Base-by-base conservation (phyloP, 225 moss, liverwort and hornwort species). In the Pseudisothecium myosuroides region DNA sequence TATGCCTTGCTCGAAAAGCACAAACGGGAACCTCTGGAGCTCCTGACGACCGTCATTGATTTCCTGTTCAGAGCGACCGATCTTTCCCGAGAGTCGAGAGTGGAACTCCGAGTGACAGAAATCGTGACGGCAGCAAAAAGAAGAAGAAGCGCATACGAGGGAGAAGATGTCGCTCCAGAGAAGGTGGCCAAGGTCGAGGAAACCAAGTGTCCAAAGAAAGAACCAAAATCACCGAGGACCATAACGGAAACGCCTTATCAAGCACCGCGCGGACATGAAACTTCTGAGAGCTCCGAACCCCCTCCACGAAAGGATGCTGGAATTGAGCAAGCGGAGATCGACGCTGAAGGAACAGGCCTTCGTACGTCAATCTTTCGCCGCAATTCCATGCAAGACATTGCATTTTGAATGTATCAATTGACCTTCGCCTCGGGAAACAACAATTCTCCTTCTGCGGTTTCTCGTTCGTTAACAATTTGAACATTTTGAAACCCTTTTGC, bases 1-100 rank as follows among this genome's bases (percentile, higher is more conserved):
- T 85, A 82, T 39, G 82, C 93, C 34, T 90, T 99, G 91, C 87
- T 99, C 54, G 92, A 94, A 79, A 92, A 90, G 84, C 97, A 97
- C 88, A 84, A 92, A 60, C 89, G 90, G 43, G 78, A 94, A 86
- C 96, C 96, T 54, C 90, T 94, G 59, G 66, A 89, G 90, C 91
- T 94, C 37, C 89, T 94, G 55, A 93, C 93, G 54, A 94, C 94
- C 56, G 90, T 94, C 26, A 94, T 94, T 43, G 94, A 93, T 72
- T 94, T 94, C 88, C 87, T 94, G n/a, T 93, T 93, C n/a, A 73
- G 94, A 69, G 90, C 92, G 86, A 93, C 94, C 24, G 92, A 93
- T 90, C 83, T 94, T 7, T 88, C 89, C 54, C 88, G 50, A 37
- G 92, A 93, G 66, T 87, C 88, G n/a, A 80, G 87, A 56, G 92